A percentile compares a stretch with the other conserved stretches of the same genome.
phyloP scores from a whole-genome alignment of 2,329 filamentous ascomycete genomes.

The Paramyrothecium sp. region DNA sequence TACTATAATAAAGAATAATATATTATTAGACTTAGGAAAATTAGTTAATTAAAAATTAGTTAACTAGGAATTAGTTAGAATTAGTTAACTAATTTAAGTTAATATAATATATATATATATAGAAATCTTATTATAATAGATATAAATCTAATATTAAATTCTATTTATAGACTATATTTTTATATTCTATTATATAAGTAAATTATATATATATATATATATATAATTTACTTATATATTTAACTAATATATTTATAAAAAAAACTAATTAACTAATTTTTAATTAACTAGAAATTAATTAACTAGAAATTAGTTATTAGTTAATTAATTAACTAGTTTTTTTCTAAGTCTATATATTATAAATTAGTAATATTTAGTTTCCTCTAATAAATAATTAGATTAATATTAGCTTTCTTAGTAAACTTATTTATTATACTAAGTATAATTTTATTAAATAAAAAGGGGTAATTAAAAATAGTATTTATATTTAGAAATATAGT shows the following conservation, averaged over 20 bases:
- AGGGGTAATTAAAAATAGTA: not conserved
- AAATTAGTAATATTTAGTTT: not conserved
- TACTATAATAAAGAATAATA: not conserved
- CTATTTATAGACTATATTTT: no score
- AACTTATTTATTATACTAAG: no score
- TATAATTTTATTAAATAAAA: slow-evolving; percentile 1
- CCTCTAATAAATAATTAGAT: not conserved
- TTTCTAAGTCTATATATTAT: not conserved
- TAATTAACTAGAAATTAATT: no score
- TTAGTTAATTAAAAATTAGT: not conserved
- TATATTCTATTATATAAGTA: not conserved
- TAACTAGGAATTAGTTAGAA: not conserved
- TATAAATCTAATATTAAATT: no score
- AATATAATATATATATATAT: no score
- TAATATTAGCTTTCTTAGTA: not conserved
- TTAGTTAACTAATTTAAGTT: not conserved
- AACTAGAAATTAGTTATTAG: no score
- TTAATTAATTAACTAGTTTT: no score
- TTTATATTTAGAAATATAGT: not conserved
- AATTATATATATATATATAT: slow-evolving; percentile 3
- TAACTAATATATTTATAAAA: slow-evolving; percentile 2
- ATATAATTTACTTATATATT: not conserved
- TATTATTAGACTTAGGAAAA: slow-evolving; percentile 1
- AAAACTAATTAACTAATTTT: no score
- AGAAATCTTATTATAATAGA: no score